phyloP scores from a whole-genome alignment of 1,139 yeast species.

The Keqinozyma sinolaborantium region DNA sequence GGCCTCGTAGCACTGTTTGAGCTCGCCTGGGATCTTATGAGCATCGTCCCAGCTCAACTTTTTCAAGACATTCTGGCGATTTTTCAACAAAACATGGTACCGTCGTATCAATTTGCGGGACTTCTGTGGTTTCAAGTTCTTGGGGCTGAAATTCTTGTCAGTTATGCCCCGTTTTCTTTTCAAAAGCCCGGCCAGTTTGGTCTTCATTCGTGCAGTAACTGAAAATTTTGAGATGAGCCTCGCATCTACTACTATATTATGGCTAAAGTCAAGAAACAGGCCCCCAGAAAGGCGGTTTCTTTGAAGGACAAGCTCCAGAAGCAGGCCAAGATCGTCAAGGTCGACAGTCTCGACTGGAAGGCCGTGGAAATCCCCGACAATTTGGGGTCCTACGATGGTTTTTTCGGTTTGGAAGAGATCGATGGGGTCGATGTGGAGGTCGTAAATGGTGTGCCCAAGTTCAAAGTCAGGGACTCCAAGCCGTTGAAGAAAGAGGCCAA shows the following conservation, averaged over 20 bases:
- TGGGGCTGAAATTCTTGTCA: constrained; percentile 16
- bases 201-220: neutral
- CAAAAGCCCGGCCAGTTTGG: too few relatives aligned
- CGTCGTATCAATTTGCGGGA: constrained; percentile 67
- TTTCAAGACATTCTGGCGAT: constrained; percentile 35
- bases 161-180: constrained; percentile 15
- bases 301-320: constrained; percentile 28
- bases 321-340: constrained; percentile 43
- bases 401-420: constrained; percentile 88
- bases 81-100: constrained; percentile 60
- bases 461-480: constrained; percentile 47
- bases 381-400: constrained; percentile 83
- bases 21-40: constrained; percentile 11
- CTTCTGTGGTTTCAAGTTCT: constrained; percentile 57
- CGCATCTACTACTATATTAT: neutral
- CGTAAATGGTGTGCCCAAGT: constrained; percentile 62
- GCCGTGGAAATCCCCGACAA: constrained; percentile 80
- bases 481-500: constrained; percentile 10
- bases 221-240: neutral
- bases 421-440: constrained; percentile 85
- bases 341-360: constrained; percentile 68
- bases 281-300: neutral
- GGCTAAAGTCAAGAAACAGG: neutral
- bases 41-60: constrained; percentile 16
- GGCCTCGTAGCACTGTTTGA: constrained; percentile 16